Conservation (phyloP, 164 flowering plant genomes). For the Chloranthus sessilifolius region DNA sequence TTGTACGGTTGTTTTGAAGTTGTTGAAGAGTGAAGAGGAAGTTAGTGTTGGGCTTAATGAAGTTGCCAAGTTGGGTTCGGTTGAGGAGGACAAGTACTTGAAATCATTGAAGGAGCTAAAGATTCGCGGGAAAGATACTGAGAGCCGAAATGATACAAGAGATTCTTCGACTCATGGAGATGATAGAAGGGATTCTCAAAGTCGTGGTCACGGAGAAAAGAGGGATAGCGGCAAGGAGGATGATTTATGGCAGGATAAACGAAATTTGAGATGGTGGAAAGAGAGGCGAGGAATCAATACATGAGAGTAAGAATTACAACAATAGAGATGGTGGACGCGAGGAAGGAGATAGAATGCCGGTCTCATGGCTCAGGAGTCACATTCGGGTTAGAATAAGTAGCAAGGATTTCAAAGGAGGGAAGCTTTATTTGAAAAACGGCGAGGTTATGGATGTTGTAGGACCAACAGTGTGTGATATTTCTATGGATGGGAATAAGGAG, state of each 20-base stretch:
- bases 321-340: not conserved
- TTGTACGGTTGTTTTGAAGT: conserved; percentile 35
- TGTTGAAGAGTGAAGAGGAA: conserved; percentile 31
- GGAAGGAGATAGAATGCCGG: conserved; percentile 12
- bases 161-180: too few species aligned
- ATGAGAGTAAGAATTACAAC: not conserved
- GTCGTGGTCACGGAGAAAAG: conserved; percentile 1
- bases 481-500: conserved; percentile 71
- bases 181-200: too few species aligned
- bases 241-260: too few species aligned
- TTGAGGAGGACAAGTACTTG: conserved; percentile 58
- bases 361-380: conserved; percentile 64
- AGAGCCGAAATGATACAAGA: conserved; percentile 12
- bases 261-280: conserved; percentile 13
- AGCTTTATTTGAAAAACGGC: conserved; percentile 71
- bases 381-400: conserved; percentile 74
- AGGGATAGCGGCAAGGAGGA: conserved; percentile 17
- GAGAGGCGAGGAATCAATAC: conserved; percentile 5
- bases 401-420: conserved; percentile 67
- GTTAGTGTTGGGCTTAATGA: conserved; percentile 33
- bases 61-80: conserved; percentile 55
- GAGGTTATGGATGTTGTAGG: conserved; percentile 79
- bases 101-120: conserved; percentile 35
- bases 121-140: conserved; percentile 3
- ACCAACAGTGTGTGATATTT: conserved; percentile 52